These are phyloP conservation scores for Leccinum longicurvipes DNA, from an alignment of 768 basidiomycete species.

Conservation along the genomic window DNA sequence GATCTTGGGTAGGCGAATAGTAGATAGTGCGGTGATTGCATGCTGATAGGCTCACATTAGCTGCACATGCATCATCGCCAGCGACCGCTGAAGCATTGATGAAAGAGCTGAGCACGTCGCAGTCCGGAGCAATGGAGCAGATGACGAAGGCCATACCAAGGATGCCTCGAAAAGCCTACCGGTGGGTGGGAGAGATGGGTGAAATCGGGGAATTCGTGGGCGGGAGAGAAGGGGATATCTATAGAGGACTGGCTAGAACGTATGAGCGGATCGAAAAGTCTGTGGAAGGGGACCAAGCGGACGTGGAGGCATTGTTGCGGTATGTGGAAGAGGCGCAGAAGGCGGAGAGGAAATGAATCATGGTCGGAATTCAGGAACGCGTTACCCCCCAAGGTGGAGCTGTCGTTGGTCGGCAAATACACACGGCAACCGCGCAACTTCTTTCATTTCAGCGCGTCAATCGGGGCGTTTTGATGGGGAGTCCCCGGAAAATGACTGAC, in stretches of 20 bases:
- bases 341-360: neutral
- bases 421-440: constrained; percentile 16
- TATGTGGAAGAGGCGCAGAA: constrained; percentile 48
- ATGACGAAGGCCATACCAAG: constrained; percentile 38
- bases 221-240: constrained; percentile 41
- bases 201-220: constrained; percentile 59
- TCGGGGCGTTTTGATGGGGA: constrained; percentile 13
- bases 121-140: constrained; percentile 41
- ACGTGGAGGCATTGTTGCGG: constrained; percentile 38
- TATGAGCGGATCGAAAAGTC: constrained; percentile 44
- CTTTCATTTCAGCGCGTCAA: constrained; percentile 26
- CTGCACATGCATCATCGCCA: constrained; percentile 55
- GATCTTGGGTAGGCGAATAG: constrained; percentile 43
- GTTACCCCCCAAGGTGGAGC: constrained; percentile 7
- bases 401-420: constrained; percentile 12
- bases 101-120: constrained; percentile 45
- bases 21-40: neutral
- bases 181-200: constrained; percentile 62
- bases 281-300: constrained; percentile 36
- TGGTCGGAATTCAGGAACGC: constrained; percentile 7
- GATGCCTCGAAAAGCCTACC: constrained; percentile 62
- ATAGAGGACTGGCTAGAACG: constrained; percentile 45
- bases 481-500: constrained; percentile 6
- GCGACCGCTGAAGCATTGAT: constrained; percentile 58
- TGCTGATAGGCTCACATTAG: constrained; percentile 26